Conservation (phyloP, 2,329 filamentous ascomycete species). For the Fusarium staphyleae region DNA sequence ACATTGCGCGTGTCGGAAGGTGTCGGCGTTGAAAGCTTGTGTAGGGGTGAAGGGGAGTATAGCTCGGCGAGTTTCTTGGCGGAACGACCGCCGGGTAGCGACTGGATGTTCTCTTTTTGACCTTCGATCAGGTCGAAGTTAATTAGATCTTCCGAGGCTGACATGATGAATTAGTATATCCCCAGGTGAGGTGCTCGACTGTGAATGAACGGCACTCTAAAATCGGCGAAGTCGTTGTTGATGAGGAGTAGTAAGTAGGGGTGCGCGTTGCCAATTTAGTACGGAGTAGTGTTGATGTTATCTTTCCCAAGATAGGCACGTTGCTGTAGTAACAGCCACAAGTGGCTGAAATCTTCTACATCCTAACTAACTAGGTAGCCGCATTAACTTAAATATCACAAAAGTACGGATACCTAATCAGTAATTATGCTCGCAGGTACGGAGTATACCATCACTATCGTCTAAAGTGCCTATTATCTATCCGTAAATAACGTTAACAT, state of each 20-base stretch:
- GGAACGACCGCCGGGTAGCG: conserved; percentile 84
- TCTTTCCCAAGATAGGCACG: conserved; percentile 12
- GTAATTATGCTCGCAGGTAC: too few species aligned
- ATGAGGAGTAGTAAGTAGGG: conserved; percentile 14
- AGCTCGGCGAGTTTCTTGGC: conserved; percentile 86
- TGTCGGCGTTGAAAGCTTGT: conserved; percentile 67
- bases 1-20: conserved; percentile 77
- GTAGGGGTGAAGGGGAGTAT: conserved; percentile 72
- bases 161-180: conserved; percentile 52
- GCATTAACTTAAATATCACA: too few species aligned
- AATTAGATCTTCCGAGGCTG: conserved; percentile 61
- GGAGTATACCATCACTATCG: too few species aligned
- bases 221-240: conserved; percentile 19
- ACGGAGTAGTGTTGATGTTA: conserved; percentile 37
- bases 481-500: too few species aligned
- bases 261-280: not conserved
- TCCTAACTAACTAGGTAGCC: not conserved
- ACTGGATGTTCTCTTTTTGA: conserved; percentile 98
- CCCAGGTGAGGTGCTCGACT: conserved; percentile 25
- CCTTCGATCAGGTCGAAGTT: conserved; percentile 93
- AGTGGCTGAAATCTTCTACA: conserved; percentile 7
- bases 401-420: too few species aligned
- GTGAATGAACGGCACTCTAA: conserved; percentile 15
- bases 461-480: too few species aligned
- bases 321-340: conserved; percentile 41